Base-by-base conservation (phyloP, 2,329 filamentous ascomycete genomes). In the Myriosclerotinia duriaeana region DNA sequence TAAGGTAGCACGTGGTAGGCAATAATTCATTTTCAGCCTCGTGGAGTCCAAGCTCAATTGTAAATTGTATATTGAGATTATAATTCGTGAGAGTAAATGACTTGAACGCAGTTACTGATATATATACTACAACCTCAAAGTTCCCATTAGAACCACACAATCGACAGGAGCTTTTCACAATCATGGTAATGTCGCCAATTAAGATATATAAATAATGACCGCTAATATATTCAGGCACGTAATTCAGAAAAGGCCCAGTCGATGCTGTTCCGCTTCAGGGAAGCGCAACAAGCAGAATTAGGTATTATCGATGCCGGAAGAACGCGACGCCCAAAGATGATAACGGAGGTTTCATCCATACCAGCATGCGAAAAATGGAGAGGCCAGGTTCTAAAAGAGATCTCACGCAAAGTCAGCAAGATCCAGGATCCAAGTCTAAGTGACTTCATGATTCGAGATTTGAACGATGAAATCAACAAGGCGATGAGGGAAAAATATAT, bases 391-490 rank as follows among this genome's bases (percentile, higher is more conserved):
- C 87, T 99, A 69, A 96, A 96, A 78, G 95, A 99, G 78, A 94
- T 99, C 75, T 94, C 90, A 71, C 93, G 95, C 79, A 99, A 99
- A 79, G 92, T 99, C 67, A 92, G 92, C 70, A 91, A 91, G 76
- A 98, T 99, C 80, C 95, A 99, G 78, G 95, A 99, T 74, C 82
- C 87, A 11, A 88, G 89, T 56, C 84, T 99, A n/a, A 92, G 88
- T 79, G 95, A 99, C 83, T 98, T 91, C 82, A 95, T 98, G 83
- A 92, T 99, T 78, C 89, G 95, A 75, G 95, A 99, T 79, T 83
- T 99, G 77, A 99, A 99, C 81, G 95, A 99, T 79, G 95, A 99
- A 80, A 96, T 99, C 83, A 99, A 99, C 83, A 96, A 97, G 81
- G 85, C 97, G 69, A 97, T 99, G 92, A 89, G 93, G 71, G 95